Percentiles rank a stretch among this genome's conserved stretches.
These are phyloP conservation scores for Raphanus raphanistrum DNA, from an alignment of 345 rosid genomes.

Conservation along the genomic window DNA sequence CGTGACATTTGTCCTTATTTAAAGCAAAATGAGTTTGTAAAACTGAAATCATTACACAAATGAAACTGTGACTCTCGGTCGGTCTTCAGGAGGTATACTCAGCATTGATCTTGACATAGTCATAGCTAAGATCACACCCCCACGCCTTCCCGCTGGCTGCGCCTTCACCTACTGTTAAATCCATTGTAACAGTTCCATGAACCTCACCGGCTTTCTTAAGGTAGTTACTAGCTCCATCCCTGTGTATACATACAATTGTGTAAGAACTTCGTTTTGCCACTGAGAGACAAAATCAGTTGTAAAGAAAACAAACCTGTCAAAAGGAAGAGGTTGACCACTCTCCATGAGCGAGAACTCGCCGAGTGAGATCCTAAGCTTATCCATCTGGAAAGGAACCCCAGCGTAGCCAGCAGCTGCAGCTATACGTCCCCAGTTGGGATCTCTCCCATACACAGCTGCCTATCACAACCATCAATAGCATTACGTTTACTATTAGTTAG, in stretches of 20 bases:
- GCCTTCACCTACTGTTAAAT: slow-evolving; percentile 69
- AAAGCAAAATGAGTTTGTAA: too few relatives aligned
- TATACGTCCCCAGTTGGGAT: slow-evolving; percentile 96
- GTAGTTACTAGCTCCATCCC: slow-evolving; percentile 71
- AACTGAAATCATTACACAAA: too few relatives aligned
- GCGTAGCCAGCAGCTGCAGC: slow-evolving; percentile 97
- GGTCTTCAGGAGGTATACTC: slow-evolving; percentile 33
- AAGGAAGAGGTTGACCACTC: slow-evolving; percentile 82
- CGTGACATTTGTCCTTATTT: too few relatives aligned
- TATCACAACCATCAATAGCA: slow-evolving; percentile 34
- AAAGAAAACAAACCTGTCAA: slow-evolving; percentile 59
- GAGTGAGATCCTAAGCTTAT: slow-evolving; percentile 62
- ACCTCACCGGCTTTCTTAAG: slow-evolving; percentile 74
- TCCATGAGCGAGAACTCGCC: slow-evolving; percentile 88
- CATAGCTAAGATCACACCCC: slow-evolving; percentile 91
- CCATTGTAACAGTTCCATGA: slow-evolving; percentile 71
- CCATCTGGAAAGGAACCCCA: slow-evolving; percentile 61
- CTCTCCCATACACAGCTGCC: slow-evolving; percentile 97
- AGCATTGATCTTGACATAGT: slow-evolving; percentile 84
- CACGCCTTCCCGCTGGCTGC: slow-evolving; percentile 66
- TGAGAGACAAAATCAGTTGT: neutral
- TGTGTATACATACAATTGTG: slow-evolving; percentile 30
- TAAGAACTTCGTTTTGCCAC: neutral
- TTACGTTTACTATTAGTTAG: neutral
- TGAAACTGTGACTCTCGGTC: too few relatives aligned